Base-by-base conservation (phyloP, 139 green algal genomes). In the Chloropicon primus region DNA sequence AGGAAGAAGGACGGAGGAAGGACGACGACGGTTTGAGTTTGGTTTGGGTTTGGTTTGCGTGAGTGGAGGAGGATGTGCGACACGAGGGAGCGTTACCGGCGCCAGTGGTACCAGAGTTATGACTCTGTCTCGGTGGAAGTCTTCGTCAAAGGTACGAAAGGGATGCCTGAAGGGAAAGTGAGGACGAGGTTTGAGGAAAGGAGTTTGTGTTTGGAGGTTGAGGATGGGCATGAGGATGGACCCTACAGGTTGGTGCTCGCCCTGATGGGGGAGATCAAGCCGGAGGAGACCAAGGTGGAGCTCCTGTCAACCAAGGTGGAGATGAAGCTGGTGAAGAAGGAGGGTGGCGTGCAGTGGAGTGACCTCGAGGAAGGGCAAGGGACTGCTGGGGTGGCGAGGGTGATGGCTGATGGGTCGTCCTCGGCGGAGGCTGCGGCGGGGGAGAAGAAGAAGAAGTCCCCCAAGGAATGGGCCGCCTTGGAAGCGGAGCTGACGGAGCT, bases 281-380 rank as follows among this genome's bases (percentile, higher is more conserved):
- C 85, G 0, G 73, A 27, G 1, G 54, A 79, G 28, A 88, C 76
- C 77, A 81, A 78, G 17, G 87, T 82, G 26, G 85, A 91, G 73
- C 78, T 94, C 78, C 83, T 94, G 72, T 79, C 80, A 25, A 91
- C 84, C 73, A 95, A 95, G 86, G 53, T 95, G 5, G 92, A 94
- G 78, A 82, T 96, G 74, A 84, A 72, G 10, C 77, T 96, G 84
- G 71, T 73, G 24, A 96, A 96, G 84, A 87, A 82, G 21, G 76
- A 88, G 25, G 41, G 22, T 0, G 25, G 62, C 17, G 17, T 82
- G 28, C 76, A 86, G 22, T 96, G 92, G 92, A 73, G 77, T 0
- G 82, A 73, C 0, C 82, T 96, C 53, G 89, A 94, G 73, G 79
- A 80, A 25, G 84, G 80, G 75, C 27, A 21, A 17, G 27, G 22